Conservation (phyloP, 148 eudicot genomes). For the Amaranthus hypochondriacus region DNA sequence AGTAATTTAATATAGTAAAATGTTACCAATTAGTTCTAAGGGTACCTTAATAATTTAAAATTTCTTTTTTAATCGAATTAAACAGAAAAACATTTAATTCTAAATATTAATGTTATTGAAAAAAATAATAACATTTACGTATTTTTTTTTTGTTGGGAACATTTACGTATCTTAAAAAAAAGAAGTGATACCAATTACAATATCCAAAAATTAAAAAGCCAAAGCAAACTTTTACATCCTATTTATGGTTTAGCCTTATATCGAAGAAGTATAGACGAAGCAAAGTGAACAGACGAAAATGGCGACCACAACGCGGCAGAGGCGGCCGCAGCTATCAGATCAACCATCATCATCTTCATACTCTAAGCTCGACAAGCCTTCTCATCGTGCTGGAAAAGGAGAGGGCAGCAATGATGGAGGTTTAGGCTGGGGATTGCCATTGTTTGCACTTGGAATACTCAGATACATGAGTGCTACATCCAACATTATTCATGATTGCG, state of each 20-base stretch:
- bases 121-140: no score
- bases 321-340: slow-evolving; percentile 50
- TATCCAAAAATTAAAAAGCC: no score
- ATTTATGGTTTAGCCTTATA: neutral
- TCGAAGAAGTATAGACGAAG: slow-evolving; percentile 6
- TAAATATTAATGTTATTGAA: no score
- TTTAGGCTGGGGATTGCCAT: slow-evolving; percentile 58
- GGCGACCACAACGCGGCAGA: slow-evolving; percentile 56
- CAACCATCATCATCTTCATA: slow-evolving; percentile 40
- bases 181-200: no score
- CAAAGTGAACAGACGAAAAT: slow-evolving; percentile 22
- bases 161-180: no score
- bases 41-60: no score
- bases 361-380: slow-evolving; percentile 64
- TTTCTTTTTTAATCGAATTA: no score
- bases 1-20: no score
- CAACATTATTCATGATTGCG: slow-evolving; percentile 93
- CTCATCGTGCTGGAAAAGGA: slow-evolving; percentile 28
- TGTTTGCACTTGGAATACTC: slow-evolving; percentile 59
- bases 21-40: no score
- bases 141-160: no score
- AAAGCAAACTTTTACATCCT: no score
- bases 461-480: slow-evolving; percentile 87
- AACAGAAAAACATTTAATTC: no score
- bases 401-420: slow-evolving; percentile 30